These are phyloP conservation scores for Geranium brycei DNA, from an alignment of 345 rosid genomes.

Conservation along the genomic window DNA sequence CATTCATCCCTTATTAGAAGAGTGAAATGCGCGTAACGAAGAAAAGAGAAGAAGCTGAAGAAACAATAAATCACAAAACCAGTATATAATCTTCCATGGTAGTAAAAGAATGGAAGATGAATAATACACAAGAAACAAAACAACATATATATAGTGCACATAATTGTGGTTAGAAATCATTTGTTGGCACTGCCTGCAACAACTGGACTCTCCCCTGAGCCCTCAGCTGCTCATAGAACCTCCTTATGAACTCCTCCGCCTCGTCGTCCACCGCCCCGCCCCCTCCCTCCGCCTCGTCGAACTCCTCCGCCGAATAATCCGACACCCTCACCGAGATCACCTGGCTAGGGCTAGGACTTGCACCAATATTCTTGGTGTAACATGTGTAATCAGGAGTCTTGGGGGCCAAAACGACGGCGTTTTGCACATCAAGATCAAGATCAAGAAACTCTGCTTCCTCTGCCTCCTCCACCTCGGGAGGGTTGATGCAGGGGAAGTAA, in stretches of 20 bases:
- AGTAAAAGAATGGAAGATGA: too few species aligned
- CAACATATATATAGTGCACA: neutral
- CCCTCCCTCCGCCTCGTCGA: constrained; percentile 14
- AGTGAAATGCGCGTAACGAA: too few species aligned
- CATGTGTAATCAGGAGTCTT: constrained; percentile 31
- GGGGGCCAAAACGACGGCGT: constrained; percentile 20
- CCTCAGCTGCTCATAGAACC: constrained; percentile 42
- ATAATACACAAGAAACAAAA: too few species aligned
- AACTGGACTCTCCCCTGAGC: constrained; percentile 33
- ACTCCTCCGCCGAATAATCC: constrained; percentile 34
- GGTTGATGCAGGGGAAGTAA: constrained; percentile 42
- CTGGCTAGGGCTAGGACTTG: constrained; percentile 22
- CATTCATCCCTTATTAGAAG: too few species aligned
- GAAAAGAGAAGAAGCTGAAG: too few species aligned
- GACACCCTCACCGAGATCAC: constrained; percentile 25
- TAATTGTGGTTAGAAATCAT: neutral
- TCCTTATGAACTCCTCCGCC: constrained; percentile 49
- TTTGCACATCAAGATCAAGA: neutral
- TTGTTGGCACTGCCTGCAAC: constrained; percentile 14
- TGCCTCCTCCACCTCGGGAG: constrained; percentile 20
- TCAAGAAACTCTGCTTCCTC: constrained; percentile 2
- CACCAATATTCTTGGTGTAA: neutral
- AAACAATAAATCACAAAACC: too few species aligned
- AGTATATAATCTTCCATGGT: too few species aligned
- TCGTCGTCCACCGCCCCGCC: constrained; percentile 27